A percentile compares a stretch with the other conserved stretches of the same genome.
Evolutionary conservation across 2,329 filamentous ascomycete species (phyloP).

Genomic region (Sclerotinia spermophila): DNA sequence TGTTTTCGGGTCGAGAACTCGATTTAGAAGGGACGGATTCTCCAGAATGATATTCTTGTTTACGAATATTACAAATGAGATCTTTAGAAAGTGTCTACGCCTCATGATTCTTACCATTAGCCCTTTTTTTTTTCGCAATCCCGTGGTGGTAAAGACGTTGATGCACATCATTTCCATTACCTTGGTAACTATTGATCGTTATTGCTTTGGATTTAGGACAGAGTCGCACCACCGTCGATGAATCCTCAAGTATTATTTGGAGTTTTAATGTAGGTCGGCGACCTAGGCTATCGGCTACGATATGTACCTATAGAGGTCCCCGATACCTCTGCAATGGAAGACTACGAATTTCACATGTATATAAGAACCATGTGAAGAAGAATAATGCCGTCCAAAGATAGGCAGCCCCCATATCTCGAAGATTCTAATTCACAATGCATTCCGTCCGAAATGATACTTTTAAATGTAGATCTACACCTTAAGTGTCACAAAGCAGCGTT

Average conservation of each 20-base stretch:
- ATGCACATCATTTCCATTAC: slow-evolving; percentile 10
- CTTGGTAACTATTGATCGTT: slow-evolving; percentile 1
- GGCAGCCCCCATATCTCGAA: not conserved
- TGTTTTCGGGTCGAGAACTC: not conserved
- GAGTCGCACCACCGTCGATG: slow-evolving; percentile 10
- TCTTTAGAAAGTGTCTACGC: not conserved
- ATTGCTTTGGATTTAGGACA: not conserved
- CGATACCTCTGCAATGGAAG: slow-evolving; percentile 10
- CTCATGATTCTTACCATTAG: not conserved
- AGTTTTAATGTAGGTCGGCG: slow-evolving; percentile 13
- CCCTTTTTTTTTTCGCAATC: not conserved
- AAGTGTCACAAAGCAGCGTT: not conserved
- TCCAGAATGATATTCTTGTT: not conserved
- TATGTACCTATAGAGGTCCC: slow-evolving; percentile 13
- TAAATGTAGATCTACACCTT: not conserved
- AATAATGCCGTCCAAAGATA: not conserved
- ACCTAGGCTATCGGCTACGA: slow-evolving; percentile 7
- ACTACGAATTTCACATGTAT: not conserved
- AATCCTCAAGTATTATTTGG: slow-evolving; percentile 4
- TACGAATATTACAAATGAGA: not conserved
- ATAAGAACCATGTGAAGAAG: not conserved
- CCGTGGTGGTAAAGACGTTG: slow-evolving; percentile 10
- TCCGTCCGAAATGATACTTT: slow-evolving; percentile 5
- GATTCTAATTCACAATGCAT: not conserved
- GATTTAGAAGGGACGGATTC: not conserved